phyloP scores from a whole-genome alignment of 2,329 filamentous ascomycete genomes.

The Xylariaceae sp. region DNA sequence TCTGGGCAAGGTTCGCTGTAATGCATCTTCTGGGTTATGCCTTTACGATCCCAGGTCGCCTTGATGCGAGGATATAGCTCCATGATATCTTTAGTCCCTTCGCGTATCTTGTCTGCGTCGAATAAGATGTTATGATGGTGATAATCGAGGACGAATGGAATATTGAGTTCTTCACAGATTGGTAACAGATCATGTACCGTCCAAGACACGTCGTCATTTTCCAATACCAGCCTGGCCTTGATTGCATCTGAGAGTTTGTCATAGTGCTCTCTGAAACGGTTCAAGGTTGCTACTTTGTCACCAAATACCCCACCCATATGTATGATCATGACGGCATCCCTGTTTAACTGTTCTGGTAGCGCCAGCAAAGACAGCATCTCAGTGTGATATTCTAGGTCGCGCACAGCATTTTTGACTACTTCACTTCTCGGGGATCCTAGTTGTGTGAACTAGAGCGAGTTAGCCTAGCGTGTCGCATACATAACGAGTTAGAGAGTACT shows the following conservation, averaged over 20 bases:
- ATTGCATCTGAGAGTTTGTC: conserved; percentile 67
- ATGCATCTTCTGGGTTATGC: conserved; percentile 94
- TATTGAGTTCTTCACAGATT: conserved; percentile 90
- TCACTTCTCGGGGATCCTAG: conserved; percentile 80
- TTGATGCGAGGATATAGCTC: conserved; percentile 75
- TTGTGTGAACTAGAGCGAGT: conserved; percentile 73
- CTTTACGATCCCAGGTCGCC: conserved; percentile 82
- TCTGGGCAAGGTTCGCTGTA: conserved; percentile 81
- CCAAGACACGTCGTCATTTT: conserved; percentile 95
- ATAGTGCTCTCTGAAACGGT: conserved; percentile 81
- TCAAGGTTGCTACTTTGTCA: conserved; percentile 79
- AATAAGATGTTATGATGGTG: conserved; percentile 97
- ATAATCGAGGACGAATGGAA: conserved; percentile 89
- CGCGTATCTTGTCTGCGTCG: conserved; percentile 72
- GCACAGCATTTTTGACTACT: conserved; percentile 77
- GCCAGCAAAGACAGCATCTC: conserved; percentile 81
- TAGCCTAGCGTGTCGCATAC: conserved; percentile 1
- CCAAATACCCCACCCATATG: conserved; percentile 93
- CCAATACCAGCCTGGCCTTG: conserved; percentile 82
- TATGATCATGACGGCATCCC: conserved; percentile 91
- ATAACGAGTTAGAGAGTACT: neutral
- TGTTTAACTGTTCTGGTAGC: conserved; percentile 77
- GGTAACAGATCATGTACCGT: conserved; percentile 90
- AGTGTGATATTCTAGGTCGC: conserved; percentile 87
- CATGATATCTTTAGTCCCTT: conserved; percentile 84